phyloP scores from a whole-genome alignment of 108 stramenopile genomes.

The Cyclotella choctawhatcheeana region DNA sequence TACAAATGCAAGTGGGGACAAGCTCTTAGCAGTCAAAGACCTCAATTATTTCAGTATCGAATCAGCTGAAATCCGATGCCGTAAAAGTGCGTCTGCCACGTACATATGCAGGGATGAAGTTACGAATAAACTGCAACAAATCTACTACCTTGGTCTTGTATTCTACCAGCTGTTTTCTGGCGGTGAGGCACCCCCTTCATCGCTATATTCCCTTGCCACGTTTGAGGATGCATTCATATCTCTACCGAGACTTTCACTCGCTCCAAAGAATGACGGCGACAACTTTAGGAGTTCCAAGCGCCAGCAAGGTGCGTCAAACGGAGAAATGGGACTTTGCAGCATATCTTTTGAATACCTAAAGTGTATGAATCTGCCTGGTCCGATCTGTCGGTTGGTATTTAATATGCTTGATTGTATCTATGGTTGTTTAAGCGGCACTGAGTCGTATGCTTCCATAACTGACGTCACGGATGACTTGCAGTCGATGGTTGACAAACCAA shows the following conservation, averaged over 20 bases:
- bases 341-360: conserved; percentile 7
- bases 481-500: conserved; percentile 34
- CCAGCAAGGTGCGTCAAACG: neutral
- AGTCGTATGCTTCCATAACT: conserved; percentile 12
- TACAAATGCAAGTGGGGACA: too few relatives aligned
- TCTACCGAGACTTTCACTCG: neutral
- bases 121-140: too few relatives aligned
- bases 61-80: too few relatives aligned
- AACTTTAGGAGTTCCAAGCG: neutral
- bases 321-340: neutral
- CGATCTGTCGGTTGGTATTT: conserved; percentile 19
- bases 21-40: too few relatives aligned
- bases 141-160: conserved; percentile 25
- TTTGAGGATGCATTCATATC: neutral
- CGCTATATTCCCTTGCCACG: neutral
- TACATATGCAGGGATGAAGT: too few relatives aligned
- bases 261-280: neutral
- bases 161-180: conserved; percentile 33
- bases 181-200: neutral
- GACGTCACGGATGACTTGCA: conserved; percentile 31
- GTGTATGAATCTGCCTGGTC: neutral
- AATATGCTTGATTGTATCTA: conserved; percentile 31
- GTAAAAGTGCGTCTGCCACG: too few relatives aligned
- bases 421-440: conserved; percentile 14
- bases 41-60: too few relatives aligned